Evolutionary conservation across 768 basidiomycete genomes (phyloP), one percentile per base, ranked within the genome.

Genomic region (Pisolithus albus): DNA sequence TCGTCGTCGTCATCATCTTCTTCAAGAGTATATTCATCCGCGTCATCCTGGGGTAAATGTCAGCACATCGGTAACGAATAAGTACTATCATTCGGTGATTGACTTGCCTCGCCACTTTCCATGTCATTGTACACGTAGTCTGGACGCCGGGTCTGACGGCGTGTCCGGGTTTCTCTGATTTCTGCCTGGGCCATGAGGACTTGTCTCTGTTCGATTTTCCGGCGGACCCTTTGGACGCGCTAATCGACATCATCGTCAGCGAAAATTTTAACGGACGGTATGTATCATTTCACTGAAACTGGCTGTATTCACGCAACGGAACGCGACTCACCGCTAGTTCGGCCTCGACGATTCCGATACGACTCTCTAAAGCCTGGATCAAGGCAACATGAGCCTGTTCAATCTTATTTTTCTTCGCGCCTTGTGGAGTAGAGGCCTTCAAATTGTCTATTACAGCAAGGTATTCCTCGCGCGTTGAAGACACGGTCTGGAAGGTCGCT

Each of bases 71-170:
- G 57, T 50, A 52, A 54, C 46, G 52, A 54, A 37, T 40, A 54
- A 65, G 67, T 51, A 53, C 42, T 18, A 53, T 45, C 38, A 19
- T 46, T 23, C 37, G 51, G 16, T 45, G 47, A 51, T 39, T 34
- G 51, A 56, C 59, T 46, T 53, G 61, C 71, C 80, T 71, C 74
- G 73, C 85, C 88, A 58, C 82, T 84, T 52, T 79, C 81, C 57
- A 76, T 75, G 59, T 84, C 78, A 60, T 77, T 75, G 67, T 91
- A 89, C 47, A 87, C 87, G 68, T 92, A 92, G 72, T 90, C 86
- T 44, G 87, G 86, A 56, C 79, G 82, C 40, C 78, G 78, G 3
- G 84, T 82, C 68, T 80, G 78, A 49, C 85, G 76, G 53, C 88
- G 77, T 18, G 89, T 91, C 53, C 90, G 78, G 24, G 88, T 91